phyloP scores from a whole-genome alignment of 2,329 filamentous ascomycete genomes.

The Pezizomycotina sp. region DNA sequence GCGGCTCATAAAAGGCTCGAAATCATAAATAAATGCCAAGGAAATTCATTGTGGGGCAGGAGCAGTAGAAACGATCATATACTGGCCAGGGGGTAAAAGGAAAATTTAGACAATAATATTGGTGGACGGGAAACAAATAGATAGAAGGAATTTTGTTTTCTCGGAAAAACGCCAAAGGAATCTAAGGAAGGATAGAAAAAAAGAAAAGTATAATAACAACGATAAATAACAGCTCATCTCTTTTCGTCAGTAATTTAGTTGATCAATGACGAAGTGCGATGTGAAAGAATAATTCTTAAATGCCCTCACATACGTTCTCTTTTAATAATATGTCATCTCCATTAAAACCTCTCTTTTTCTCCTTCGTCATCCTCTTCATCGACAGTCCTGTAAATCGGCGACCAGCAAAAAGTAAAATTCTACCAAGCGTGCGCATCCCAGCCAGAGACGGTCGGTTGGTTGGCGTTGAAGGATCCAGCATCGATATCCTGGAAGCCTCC shows the following conservation, averaged over 20 bases:
- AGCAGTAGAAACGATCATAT: too few relatives aligned
- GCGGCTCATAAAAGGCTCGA: too few relatives aligned
- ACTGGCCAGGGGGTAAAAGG: too few relatives aligned
- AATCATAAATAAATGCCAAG: too few relatives aligned
- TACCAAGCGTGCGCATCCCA: slow-evolving; percentile 19
- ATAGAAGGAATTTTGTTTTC: slow-evolving; percentile 10
- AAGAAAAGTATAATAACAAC: background rate
- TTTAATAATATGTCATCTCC: background rate
- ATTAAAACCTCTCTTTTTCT: background rate
- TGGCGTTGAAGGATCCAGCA: slow-evolving; percentile 11
- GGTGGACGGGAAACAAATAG: too few relatives aligned
- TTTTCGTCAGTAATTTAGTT: background rate
- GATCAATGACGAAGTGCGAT: background rate
- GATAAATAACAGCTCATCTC: background rate
- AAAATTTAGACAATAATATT: too few relatives aligned
- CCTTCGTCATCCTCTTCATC: background rate
- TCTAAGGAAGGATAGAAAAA: too few relatives aligned
- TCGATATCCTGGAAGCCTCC: slow-evolving; percentile 12
- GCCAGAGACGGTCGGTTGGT: slow-evolving; percentile 7
- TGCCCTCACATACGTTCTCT: background rate
- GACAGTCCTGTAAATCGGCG: background rate
- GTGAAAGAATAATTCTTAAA: background rate
- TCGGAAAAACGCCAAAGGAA: slow-evolving; percentile 1
- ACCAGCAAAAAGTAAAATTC: background rate
- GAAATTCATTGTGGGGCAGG: too few relatives aligned